A percentile compares a stretch with the other conserved stretches of the same genome.
Conservation (phyloP, 2,329 filamentous ascomycete genomes). For the Colletotrichum ledebouriae region DNA sequence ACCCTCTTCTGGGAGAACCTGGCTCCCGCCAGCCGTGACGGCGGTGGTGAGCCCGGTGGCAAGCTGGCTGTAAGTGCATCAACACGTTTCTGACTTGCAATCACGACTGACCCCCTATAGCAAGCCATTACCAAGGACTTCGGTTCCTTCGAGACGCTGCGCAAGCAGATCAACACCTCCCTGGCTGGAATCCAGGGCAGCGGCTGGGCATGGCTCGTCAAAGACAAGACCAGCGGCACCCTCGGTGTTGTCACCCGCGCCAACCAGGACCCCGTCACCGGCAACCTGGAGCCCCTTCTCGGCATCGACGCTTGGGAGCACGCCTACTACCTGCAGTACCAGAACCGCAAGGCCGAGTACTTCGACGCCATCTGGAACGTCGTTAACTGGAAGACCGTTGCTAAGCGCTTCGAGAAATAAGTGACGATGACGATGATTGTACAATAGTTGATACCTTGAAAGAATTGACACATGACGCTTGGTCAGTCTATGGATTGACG, state of each 20-base stretch:
- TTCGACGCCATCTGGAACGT: constrained; percentile 95
- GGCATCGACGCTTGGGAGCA: constrained; percentile 98
- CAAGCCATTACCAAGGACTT: constrained; percentile 75
- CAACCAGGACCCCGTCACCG: constrained; percentile 92
- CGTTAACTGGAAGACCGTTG: constrained; percentile 93
- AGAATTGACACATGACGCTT: constrained; percentile 16
- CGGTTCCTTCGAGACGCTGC: constrained; percentile 74
- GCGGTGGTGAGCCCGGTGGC: constrained; percentile 71
- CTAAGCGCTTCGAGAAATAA: constrained; percentile 76
- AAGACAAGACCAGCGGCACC: constrained; percentile 73
- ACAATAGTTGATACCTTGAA: constrained; percentile 38
- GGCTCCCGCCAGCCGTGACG: constrained; percentile 72
- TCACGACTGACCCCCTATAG: constrained; percentile 47
- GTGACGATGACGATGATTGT: neutral
- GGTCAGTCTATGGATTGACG: neutral
- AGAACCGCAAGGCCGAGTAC: constrained; percentile 98
- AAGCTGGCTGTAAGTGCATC: constrained; percentile 67
- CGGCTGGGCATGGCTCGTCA: constrained; percentile 92
- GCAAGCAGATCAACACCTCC: constrained; percentile 75
- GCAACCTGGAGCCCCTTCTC: constrained; percentile 84
- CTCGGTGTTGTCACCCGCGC: constrained; percentile 78
- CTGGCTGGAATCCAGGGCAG: constrained; percentile 85
- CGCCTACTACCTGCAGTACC: constrained; percentile 94
- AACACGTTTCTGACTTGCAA: constrained; percentile 43
- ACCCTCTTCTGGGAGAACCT: constrained; percentile 89